Evolutionary conservation across 2,329 filamentous ascomycete species (phyloP).

Genomic region (Sarocladium kiliense): DNA sequence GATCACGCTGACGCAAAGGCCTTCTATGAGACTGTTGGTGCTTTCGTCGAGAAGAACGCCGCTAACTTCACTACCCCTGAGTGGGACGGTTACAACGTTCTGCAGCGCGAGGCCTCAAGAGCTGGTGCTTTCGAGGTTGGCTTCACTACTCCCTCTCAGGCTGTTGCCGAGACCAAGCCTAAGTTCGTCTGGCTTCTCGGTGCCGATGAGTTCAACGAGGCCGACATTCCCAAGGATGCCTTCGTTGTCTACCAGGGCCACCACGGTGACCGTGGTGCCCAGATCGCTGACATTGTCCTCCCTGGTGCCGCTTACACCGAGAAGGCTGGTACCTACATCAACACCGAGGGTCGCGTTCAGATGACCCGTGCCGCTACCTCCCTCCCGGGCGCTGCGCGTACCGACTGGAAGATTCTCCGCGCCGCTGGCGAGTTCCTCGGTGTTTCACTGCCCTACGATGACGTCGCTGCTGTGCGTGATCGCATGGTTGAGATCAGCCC

Average conservation of each 20-base stretch:
- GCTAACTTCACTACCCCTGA: slow-evolving; percentile 80
- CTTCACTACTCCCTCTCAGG: slow-evolving; percentile 79
- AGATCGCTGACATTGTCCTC: slow-evolving; percentile 88
- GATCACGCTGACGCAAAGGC: slow-evolving; percentile 90
- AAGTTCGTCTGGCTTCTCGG: slow-evolving; percentile 98
- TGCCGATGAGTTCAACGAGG: slow-evolving; percentile 81
- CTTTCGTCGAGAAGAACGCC: slow-evolving; percentile 90
- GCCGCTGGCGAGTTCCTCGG: slow-evolving; percentile 89
- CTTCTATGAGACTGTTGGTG: slow-evolving; percentile 85
- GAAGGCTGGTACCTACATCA: slow-evolving; percentile 93
- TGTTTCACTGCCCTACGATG: slow-evolving; percentile 83
- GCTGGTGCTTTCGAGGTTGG: slow-evolving; percentile 93
- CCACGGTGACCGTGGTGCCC: slow-evolving; percentile 89
- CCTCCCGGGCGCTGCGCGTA: slow-evolving; percentile 81
- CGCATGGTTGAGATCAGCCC: slow-evolving; percentile 95
- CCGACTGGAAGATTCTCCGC: slow-evolving; percentile 98
- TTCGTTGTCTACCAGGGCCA: slow-evolving; percentile 98
- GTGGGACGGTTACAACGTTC: slow-evolving; percentile 97
- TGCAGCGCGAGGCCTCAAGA: slow-evolving; percentile 88
- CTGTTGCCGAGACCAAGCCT: slow-evolving; percentile 76
- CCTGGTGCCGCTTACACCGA: slow-evolving; percentile 95
- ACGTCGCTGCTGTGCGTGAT: slow-evolving; percentile 81
- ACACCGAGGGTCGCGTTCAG: slow-evolving; percentile 95
- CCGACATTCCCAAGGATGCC: slow-evolving; percentile 88
- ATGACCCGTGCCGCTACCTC: slow-evolving; percentile 87